A percentile compares a stretch with the other conserved stretches of the same genome.
These are phyloP conservation scores for Suillus clintonianus DNA, from an alignment of 768 basidiomycete genomes.

Conservation along the genomic window DNA sequence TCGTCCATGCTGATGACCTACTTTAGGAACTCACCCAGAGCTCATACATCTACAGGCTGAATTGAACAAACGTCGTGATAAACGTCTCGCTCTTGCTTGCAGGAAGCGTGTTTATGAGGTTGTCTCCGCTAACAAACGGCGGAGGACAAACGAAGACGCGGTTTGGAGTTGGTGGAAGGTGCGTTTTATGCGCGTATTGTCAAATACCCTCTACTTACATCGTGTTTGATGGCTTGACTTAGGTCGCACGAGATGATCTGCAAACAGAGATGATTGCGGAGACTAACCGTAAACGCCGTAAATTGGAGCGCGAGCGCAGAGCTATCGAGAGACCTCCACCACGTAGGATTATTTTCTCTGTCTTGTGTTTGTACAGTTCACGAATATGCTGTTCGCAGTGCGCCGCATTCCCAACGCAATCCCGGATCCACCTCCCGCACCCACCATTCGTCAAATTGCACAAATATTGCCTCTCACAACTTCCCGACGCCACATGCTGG, in stretches of 20 bases:
- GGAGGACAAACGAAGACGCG: conserved; percentile 69
- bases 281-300: conserved; percentile 81
- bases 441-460: conserved; percentile 67
- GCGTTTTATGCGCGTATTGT: conserved; percentile 22
- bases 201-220: neutral
- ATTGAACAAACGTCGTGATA: conserved; percentile 75
- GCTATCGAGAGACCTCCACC: conserved; percentile 74
- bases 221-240: neutral
- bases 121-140: conserved; percentile 58
- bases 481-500: conserved; percentile 25
- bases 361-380: neutral
- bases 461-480: conserved; percentile 51
- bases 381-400: conserved; percentile 33
- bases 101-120: conserved; percentile 71
- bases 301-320: conserved; percentile 84
- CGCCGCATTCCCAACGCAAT: conserved; percentile 63
- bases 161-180: conserved; percentile 95
- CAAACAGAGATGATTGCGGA: conserved; percentile 90
- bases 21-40: conserved; percentile 81
- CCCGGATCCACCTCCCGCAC: conserved; percentile 53
- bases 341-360: conserved; percentile 44
- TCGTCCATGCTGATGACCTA: neutral
- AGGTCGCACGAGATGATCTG: conserved; percentile 77
- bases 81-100: conserved; percentile 79
- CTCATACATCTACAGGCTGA: conserved; percentile 79